phyloP scores from a whole-genome alignment of 208 protist genomes.

The Vickermania ingenoplastis region DNA sequence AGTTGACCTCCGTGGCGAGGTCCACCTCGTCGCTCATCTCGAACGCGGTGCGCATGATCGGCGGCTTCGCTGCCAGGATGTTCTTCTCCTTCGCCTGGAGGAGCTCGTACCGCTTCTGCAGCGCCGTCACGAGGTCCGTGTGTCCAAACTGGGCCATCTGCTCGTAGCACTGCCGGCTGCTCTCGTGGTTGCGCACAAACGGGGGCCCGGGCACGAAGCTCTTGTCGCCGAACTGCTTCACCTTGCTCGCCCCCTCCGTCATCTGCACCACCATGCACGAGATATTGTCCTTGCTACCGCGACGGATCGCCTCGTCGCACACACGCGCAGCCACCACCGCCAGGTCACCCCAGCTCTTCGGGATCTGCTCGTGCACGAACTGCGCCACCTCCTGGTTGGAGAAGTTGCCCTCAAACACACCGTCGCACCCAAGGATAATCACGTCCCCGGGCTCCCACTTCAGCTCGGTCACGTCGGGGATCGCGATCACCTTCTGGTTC shows the following conservation, averaged over 20 bases:
- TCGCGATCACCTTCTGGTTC: conserved; percentile 81
- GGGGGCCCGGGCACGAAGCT: conserved; percentile 73
- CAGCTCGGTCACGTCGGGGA: conserved; percentile 69
- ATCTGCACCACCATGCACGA: conserved; percentile 78
- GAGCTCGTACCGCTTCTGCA: conserved; percentile 60
- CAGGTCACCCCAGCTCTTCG: conserved; percentile 52
- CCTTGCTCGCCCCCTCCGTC: conserved; percentile 42
- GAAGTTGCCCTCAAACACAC: conserved; percentile 87
- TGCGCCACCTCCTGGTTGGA: conserved; percentile 70
- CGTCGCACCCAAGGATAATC: conserved; percentile 83
- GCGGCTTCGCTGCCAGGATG: conserved; percentile 32
- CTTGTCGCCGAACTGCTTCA: conserved; percentile 28
- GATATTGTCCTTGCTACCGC: conserved; percentile 89
- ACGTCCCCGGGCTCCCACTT: conserved; percentile 62
- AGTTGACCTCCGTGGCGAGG: conserved; percentile 66
- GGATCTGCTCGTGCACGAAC: conserved; percentile 61
- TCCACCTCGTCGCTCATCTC: conserved; percentile 86
- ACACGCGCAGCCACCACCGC: conserved; percentile 69
- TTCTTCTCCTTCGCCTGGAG: conserved; percentile 59
- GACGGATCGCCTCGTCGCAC: conserved; percentile 81
- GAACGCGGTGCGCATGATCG: conserved; percentile 71
- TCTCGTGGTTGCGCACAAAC: conserved; percentile 62
- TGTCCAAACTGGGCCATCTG: conserved; percentile 58
- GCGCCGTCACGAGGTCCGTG: conserved; percentile 32
- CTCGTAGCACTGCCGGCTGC: conserved; percentile 53